Base-by-base conservation (phyloP, 2,329 filamentous ascomycete genomes). In the Diaporthe australafricana region DNA sequence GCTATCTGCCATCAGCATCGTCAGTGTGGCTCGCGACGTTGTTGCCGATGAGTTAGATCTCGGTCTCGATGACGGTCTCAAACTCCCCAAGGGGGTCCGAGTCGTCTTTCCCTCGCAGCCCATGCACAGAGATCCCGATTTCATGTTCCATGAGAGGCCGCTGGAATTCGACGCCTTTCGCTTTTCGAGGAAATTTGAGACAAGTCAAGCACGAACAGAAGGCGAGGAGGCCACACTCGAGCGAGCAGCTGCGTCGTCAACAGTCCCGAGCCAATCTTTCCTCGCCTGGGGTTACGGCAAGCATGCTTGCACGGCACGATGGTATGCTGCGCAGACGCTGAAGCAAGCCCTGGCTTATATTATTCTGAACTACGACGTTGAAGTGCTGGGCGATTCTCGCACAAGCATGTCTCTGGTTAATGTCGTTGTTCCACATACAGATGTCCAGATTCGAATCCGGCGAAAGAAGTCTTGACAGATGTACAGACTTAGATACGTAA, bases 241-340 rank as follows among this genome's bases (percentile, higher is more conserved):
- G 2, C 14, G 50, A 32, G 50, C 17, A 32, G 12, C 25, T 20
- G 30, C 50, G 25, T 17, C 25, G 12, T 17, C 30, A 12, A 55
- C 50, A 30, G 25, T n/a, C 8, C 42, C 42, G n/a, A 72, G 32
- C 20, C 17, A 42, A 27, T 38, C 66, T 1, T 75, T 74, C 38
- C 40, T 74, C 4, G 38, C 70, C 5, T 71, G 27, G 7, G 73
- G 73, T 1, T 76, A 75, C 62, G 75, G 73, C 5, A 73, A 48
- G 35, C 69, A 76, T 53, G 71, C 73, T 6, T 76, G 75, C 27
- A 71, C 75, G 1, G 73, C 72, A 9, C 60, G 75, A 20, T 76
- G 71, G 70, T 74, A 68, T 40, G 71, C 70, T 1, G 50, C 60
- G 5, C 72, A 74, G 62, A 68, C 52, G 20, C 40, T 76, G 35